Conservation (phyloP, 2,329 filamentous ascomycete species). For the Microsporum ferrugineum region DNA sequence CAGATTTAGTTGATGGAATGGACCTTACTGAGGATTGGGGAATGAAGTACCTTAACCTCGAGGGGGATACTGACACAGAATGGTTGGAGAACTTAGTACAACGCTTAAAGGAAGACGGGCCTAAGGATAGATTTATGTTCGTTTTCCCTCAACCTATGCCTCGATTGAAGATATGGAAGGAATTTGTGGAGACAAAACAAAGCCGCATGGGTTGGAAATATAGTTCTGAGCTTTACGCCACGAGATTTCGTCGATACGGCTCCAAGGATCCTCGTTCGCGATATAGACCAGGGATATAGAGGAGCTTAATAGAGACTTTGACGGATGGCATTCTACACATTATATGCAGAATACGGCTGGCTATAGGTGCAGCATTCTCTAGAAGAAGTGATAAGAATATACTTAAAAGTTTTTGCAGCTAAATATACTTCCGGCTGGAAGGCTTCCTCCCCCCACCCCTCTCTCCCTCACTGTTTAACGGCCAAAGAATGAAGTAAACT, state of each 20-base stretch:
- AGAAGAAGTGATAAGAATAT: no score
- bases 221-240: background rate
- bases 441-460: no score
- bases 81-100: conserved; percentile 7
- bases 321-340: no score
- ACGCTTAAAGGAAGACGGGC: background rate
- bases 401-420: no score
- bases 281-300: background rate
- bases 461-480: no score
- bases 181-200: background rate
- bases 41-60: conserved; percentile 13
- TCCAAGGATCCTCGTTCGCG: background rate
- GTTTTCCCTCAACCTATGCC: background rate
- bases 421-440: no score
- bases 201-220: conserved; percentile 4
- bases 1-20: conserved; percentile 18
- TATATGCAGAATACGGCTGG: no score
- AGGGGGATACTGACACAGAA: conserved; percentile 11
- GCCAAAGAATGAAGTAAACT: no score
- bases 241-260: background rate
- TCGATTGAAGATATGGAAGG: background rate
- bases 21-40: conserved; percentile 18
- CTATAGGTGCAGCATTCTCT: no score
- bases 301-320: no score
- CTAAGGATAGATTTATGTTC: background rate